Base-by-base conservation (phyloP, 176 grass and related monocot genomes). In the Eleusine indica region DNA sequence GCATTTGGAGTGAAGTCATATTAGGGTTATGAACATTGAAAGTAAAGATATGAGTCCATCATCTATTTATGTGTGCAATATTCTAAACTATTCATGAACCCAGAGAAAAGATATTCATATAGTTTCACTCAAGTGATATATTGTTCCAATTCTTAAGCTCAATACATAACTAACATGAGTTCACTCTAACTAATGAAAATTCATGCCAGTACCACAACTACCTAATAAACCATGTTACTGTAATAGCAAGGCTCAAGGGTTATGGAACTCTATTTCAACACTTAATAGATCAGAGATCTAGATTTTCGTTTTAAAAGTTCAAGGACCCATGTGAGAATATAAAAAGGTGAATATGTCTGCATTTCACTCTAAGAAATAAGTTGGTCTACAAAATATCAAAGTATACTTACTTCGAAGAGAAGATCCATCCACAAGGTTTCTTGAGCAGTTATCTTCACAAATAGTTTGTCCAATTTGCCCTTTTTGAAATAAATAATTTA, bases 401-500 rank as follows among this genome's bases (percentile, higher is more conserved):
- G 70, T 71, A 63, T 61, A 62, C 87, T 92, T 90, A 93, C 87
- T 93, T 90, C 76, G 84, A 79, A 87, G 85, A 48, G 87, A 68
- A 82, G 77, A 73, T 37, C 63, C 25, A 75, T 90, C 86, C 42
- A 82, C 81, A 82, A 70, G 49, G 43, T 85, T 68, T 32, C 29
- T 66, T 42, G 72, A 58, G 51, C 42, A 83, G 17, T 77, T 83
- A 87, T 78, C 68, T 87, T 82, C 85, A 78, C 37, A 65, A 71
- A 69, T 8, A 87, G 48, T 76, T 82, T 89, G 84, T 47, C 53
- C 81, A 42, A 18, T 18, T 90, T 84, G 84, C 67, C 84, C 87
- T 87, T 81, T 41, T 44, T 2, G 71, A 76, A 29, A 38, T 73
- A 70, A 83, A 66, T n/a, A 57, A 92, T 51, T 68, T 52, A 54